Evolutionary conservation across 2,329 filamentous ascomycete genomes (phyloP).

Genomic region (Neofusicoccum parvum): DNA sequence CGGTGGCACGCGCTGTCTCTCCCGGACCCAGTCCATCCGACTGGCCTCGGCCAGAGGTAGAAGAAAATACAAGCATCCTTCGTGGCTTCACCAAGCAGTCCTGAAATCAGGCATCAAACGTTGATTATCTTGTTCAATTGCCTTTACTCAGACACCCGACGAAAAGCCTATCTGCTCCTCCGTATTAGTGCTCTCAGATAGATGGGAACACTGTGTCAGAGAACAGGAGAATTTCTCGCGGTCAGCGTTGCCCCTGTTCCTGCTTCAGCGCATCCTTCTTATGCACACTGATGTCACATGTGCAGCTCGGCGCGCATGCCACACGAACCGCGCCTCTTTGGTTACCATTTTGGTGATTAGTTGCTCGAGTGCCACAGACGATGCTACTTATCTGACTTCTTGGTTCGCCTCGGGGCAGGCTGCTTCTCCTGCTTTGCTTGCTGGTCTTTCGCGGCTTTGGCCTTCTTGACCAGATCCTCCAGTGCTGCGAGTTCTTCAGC

Average conservation of each 20-base stretch:
- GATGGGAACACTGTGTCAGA: background rate
- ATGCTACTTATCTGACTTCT: constrained; percentile 22
- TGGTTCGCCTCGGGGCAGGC: constrained; percentile 22
- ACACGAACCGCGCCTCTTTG: background rate
- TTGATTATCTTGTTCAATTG: background rate
- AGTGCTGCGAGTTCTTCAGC: constrained; percentile 30
- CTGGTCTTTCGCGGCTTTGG: constrained; percentile 23
- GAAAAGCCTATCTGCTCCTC: background rate
- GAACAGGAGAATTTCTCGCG: background rate
- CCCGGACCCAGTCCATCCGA: background rate
- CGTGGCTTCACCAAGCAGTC: background rate
- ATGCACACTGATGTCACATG: constrained; percentile 1
- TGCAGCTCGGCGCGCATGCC: background rate
- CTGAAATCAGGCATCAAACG: background rate
- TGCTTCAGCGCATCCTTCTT: background rate
- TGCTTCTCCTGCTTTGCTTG: constrained; percentile 22
- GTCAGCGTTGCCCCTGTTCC: background rate
- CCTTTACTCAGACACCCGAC: background rate
- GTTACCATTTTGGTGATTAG: background rate
- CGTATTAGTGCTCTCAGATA: background rate
- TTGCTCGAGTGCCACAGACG: background rate
- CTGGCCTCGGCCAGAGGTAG: background rate
- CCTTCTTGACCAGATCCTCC: constrained; percentile 20
- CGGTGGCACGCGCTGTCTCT: background rate
- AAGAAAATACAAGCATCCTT: background rate